Base-by-base conservation (phyloP, 2,329 filamentous ascomycete genomes). In the Calonectria hawksworthii region DNA sequence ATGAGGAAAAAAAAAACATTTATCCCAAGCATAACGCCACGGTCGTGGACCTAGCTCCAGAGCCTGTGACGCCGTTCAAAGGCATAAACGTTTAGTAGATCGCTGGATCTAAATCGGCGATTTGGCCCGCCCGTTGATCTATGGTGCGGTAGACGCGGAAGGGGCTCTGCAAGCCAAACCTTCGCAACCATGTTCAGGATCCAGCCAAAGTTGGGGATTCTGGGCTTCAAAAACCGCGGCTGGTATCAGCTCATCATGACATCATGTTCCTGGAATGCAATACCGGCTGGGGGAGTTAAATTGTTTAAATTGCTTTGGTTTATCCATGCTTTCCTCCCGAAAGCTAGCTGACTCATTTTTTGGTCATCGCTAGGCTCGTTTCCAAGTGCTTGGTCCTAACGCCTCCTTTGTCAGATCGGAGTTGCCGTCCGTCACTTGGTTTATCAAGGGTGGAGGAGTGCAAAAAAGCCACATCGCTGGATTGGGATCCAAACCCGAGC, bases 401-500 rank as follows among this genome's bases (percentile, higher is more conserved):
- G 32, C 54, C 54, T 26, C 54, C 54, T 26, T 36, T 23, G n/a
- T 21, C 14, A 38, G 21, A 23, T 14, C n/a, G 54, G 34, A 61
- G 34, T 61, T 36, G 14, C 54, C 34, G 54, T 26, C n/a, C 16
- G 38, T 32, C 54, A 26, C n/a, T 61, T n/a, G 18, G n/a, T 16
- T 23, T 13, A 28, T 26, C 34, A 38, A 26, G 21, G 13, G 8
- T 23, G 32, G 34, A 14, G 32, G 54, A 38, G 34, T 38, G n/a
- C 34, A 38, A 26, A 38, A 26, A 38, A 61, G 32, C 13, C 21
- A 59, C 54, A 61, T 32, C 32, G 5, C 34, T 38, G 54, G n/a
- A 13, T 26, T 61, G 34, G 54, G 32, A 36, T 23, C 7, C 36
- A 73, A 59, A 38, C 70, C 64, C 64, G 47, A 41, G 66, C 68